These are phyloP conservation scores for Amanita fuliginea DNA, from an alignment of 768 basidiomycete species.

Conservation along the genomic window DNA sequence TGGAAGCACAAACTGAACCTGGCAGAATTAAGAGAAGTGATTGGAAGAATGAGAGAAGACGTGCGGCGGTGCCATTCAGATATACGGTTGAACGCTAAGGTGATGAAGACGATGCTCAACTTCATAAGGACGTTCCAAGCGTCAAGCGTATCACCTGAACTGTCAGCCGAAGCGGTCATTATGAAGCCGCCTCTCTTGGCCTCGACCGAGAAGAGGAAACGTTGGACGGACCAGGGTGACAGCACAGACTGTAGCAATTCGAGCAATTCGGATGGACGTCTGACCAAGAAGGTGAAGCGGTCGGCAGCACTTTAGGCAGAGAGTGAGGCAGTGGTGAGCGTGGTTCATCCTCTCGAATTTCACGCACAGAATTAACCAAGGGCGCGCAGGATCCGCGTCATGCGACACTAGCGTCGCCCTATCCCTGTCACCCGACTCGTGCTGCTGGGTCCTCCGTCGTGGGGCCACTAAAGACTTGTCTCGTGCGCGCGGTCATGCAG, in stretches of 20 bases:
- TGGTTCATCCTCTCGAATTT: too few relatives aligned
- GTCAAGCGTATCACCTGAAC: constrained; percentile 2
- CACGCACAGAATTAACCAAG: too few relatives aligned
- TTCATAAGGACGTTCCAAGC: constrained; percentile 29
- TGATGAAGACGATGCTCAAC: constrained; percentile 41
- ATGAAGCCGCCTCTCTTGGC: not conserved
- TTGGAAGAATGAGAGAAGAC: constrained; percentile 39
- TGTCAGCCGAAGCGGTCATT: not conserved
- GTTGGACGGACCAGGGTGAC: not conserved
- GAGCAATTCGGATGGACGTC: not conserved
- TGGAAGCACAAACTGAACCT: constrained; percentile 28
- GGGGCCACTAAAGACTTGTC: too few relatives aligned
- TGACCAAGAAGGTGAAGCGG: not conserved
- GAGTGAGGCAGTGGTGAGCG: too few relatives aligned
- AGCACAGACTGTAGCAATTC: not conserved
- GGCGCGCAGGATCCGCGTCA: too few relatives aligned
- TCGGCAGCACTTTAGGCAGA: too few relatives aligned
- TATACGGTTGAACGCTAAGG: constrained; percentile 52
- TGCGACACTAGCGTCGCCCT: too few relatives aligned
- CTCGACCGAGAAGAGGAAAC: not conserved
- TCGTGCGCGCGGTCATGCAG: too few relatives aligned
- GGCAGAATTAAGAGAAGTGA: constrained; percentile 29
- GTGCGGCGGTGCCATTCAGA: constrained; percentile 48
- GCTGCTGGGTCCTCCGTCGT: too few relatives aligned
- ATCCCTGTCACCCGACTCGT: too few relatives aligned